Base-by-base conservation (phyloP, 805 yeast species). In the Metschnikowia baotianmanensis region DNA sequence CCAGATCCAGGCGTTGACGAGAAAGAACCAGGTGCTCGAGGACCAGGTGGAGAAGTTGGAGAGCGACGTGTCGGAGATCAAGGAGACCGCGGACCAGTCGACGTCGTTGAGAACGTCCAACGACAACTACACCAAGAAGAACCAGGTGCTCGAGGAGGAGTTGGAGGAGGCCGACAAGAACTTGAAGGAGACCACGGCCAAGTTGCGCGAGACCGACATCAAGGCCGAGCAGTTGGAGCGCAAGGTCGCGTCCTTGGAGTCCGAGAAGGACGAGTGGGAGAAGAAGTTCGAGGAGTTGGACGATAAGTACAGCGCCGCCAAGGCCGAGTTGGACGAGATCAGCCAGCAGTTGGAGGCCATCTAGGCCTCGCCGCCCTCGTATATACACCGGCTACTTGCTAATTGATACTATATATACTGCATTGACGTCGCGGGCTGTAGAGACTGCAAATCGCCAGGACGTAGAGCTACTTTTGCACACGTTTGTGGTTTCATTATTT, bases 211-310 rank as follows among this genome's bases (percentile, higher is more conserved):
- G 64, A 82, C 96, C 43, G 99, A 93, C 62, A 80, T 93, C 72
- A 88, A 88, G 74, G 91, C 93, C 53, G 99, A 93, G 72, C 95
- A 88, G 68, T 78, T 88, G 67, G 96, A 89, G 72, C 86, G 96
- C 73, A 88, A 85, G 72, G 96, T 91, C 45, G 77, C 87, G 46
- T 86, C 96, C 26, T 77, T 90, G 62, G 98, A 91, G 73, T 72
- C 83, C 53, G 98, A 93, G 74, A 88, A 86, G 70, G 93, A 87
- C 55, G 86, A 83, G 49, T 77, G 86, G 78, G 62, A 93, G 74
- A 77, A 78, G 73, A 89, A 88, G 72, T 84, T 74, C 60, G 98
- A 91, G 73, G 96, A 87, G 62, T 72, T 91, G 65, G 74, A 83
- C 54, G 82, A 76, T 61, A 83, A 90, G 71, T 83, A 88, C 78